These are phyloP conservation scores for Acanthamoeba rhysodes DNA, from an alignment of 208 protist species.

Conservation along the genomic window DNA sequence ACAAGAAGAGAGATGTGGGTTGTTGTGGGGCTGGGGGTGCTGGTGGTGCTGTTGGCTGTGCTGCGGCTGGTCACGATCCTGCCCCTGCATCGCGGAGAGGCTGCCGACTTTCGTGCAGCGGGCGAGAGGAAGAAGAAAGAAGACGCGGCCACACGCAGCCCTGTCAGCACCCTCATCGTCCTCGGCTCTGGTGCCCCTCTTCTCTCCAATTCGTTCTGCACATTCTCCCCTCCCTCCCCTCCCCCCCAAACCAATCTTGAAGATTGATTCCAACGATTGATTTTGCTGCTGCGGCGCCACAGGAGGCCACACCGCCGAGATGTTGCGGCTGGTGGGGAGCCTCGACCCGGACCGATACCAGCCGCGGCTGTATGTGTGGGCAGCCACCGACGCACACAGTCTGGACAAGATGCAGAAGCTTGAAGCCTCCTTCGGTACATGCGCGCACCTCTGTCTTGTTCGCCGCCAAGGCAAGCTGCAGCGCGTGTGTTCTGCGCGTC, in stretches of 20 bases:
- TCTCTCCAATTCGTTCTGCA: background rate
- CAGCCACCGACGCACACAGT: slow-evolving; percentile 80
- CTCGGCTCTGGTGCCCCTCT: background rate
- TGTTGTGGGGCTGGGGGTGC: background rate
- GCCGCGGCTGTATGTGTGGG: slow-evolving; percentile 82
- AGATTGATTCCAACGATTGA: no score
- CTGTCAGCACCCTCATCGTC: slow-evolving; percentile 18
- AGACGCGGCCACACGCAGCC: background rate
- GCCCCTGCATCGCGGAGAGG: background rate
- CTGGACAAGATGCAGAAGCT: slow-evolving; percentile 61
- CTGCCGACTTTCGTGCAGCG: background rate
- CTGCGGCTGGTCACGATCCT: background rate
- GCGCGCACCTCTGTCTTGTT: background rate
- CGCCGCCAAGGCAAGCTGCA: background rate
- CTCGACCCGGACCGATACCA: slow-evolving; percentile 75
- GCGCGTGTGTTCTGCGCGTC: background rate
- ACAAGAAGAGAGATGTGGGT: background rate
- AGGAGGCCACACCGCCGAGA: slow-evolving; percentile 90
- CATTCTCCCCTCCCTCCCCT: no score
- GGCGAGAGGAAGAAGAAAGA: background rate
- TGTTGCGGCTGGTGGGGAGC: slow-evolving; percentile 80
- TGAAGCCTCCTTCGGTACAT: slow-evolving; percentile 33
- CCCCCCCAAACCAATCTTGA: no score
- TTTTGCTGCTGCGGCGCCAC: background rate
- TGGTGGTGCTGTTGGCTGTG: background rate